These are phyloP conservation scores for Vitis cinerea DNA, from an alignment of 164 flowering plant species.

Conservation along the genomic window DNA sequence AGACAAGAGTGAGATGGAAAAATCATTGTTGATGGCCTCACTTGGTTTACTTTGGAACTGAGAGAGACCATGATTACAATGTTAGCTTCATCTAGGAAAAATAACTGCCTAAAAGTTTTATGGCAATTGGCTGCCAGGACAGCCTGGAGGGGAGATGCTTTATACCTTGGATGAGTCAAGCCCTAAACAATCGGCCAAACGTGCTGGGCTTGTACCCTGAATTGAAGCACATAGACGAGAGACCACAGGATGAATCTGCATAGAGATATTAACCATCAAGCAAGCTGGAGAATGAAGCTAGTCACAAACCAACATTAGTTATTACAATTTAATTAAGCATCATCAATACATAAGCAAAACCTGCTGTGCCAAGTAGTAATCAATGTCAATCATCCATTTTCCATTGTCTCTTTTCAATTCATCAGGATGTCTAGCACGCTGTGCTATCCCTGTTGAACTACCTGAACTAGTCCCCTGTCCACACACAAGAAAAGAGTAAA, in stretches of 20 bases:
- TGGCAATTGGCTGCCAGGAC: not conserved
- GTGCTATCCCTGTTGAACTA: slow-evolving; percentile 80
- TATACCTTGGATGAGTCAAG: slow-evolving; percentile 94
- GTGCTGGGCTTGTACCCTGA: slow-evolving; percentile 94
- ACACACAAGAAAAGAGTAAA: not conserved
- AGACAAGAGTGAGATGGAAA: slow-evolving; percentile 51
- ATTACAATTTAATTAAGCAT: not conserved
- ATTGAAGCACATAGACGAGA: slow-evolving; percentile 96
- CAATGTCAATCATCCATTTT: slow-evolving; percentile 89
- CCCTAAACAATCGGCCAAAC: slow-evolving; percentile 94
- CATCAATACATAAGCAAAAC: slow-evolving; percentile 21
- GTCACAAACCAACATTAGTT: not conserved
- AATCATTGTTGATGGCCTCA: slow-evolving; percentile 48
- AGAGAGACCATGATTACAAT: slow-evolving; percentile 10
- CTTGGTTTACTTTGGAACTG: slow-evolving; percentile 71
- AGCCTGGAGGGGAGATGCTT: not conserved
- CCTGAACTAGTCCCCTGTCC: slow-evolving; percentile 57
- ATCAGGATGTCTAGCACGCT: slow-evolving; percentile 97
- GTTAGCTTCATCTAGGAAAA: slow-evolving; percentile 2
- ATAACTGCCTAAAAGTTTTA: not conserved
- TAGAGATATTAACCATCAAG: slow-evolving; percentile 6
- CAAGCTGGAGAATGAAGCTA: not conserved
- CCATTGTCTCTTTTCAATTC: slow-evolving; percentile 74
- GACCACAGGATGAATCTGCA: slow-evolving; percentile 96
- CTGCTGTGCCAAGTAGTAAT: slow-evolving; percentile 96